Conservation (phyloP, 257 asterid species). For the Nicotiana tomentosiformis region DNA sequence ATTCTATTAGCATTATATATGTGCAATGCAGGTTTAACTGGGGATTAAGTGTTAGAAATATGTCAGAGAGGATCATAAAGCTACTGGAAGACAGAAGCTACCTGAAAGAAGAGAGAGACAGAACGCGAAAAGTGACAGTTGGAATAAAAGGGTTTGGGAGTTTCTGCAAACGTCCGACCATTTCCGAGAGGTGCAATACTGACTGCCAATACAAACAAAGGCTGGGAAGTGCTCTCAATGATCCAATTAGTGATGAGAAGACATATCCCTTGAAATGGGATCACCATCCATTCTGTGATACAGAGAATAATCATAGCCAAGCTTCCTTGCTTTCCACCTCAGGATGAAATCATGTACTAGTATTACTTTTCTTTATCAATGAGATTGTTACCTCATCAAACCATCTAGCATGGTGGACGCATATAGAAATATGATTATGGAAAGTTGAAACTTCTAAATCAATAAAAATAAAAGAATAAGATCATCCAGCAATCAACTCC, state of each 20-base stretch:
- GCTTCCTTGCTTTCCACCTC: conserved; percentile 44
- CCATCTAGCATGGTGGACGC: neutral
- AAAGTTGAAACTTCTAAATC: conserved; percentile 25
- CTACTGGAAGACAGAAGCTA: conserved; percentile 8
- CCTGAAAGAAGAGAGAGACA: neutral
- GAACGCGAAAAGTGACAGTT: too few species aligned
- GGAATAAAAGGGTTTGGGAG: conserved; percentile 58
- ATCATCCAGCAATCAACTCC: conserved; percentile 36
- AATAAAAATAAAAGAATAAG: conserved; percentile 34
- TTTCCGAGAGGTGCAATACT: neutral
- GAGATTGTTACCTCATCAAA: neutral
- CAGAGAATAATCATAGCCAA: too few species aligned
- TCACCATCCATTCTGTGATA: too few species aligned
- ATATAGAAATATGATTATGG: neutral
- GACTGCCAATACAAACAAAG: neutral
- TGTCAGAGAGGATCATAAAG: conserved; percentile 34
- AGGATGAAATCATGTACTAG: neutral
- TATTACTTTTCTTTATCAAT: neutral
- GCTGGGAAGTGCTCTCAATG: neutral
- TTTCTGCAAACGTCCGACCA: conserved; percentile 19
- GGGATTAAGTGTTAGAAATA: conserved; percentile 55
- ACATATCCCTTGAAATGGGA: neutral
- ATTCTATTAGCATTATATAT: too few species aligned
- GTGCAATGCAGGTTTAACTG: conserved; percentile 16
- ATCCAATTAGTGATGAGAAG: neutral